phyloP scores from a whole-genome alignment of 495 filamentous ascomycete species.

The Podospora pseudocomata region DNA sequence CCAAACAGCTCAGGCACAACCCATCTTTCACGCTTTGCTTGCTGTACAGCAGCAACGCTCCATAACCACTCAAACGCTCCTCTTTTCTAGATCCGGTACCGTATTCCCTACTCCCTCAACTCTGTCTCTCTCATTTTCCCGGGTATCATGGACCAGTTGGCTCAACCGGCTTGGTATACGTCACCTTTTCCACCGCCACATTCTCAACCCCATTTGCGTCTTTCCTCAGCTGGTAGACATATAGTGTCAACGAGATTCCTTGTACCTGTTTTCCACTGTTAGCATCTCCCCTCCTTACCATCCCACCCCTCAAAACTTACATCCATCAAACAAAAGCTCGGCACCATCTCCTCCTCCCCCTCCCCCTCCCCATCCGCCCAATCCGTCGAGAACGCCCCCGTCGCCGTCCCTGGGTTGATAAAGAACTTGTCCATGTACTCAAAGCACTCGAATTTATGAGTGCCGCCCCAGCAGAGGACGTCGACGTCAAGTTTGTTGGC shows the following conservation, averaged over 20 bases:
- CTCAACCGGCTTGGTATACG: slow-evolving; percentile 80
- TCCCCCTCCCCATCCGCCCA: slow-evolving; percentile 67
- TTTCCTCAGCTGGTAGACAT: slow-evolving; percentile 94
- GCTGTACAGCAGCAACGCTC: not conserved
- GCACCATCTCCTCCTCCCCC: slow-evolving; percentile 74
- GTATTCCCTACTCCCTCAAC: slow-evolving; percentile 4
- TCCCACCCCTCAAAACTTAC: slow-evolving; percentile 55
- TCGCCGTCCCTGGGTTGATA: slow-evolving; percentile 94
- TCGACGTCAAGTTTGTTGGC: slow-evolving; percentile 96
- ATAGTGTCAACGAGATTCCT: slow-evolving; percentile 93
- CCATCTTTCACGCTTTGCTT: not conserved
- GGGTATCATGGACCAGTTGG: slow-evolving; percentile 41
- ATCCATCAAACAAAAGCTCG: slow-evolving; percentile 99
- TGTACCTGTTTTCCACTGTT: slow-evolving; percentile 63
- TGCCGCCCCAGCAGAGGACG: slow-evolving; percentile 95
- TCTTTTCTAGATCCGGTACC: slow-evolving; percentile 8
- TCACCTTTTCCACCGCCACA: slow-evolving; percentile 96
- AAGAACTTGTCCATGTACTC: slow-evolving; percentile 99
- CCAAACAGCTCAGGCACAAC: not conserved
- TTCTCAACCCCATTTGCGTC: slow-evolving; percentile 85
- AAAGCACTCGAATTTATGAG: slow-evolving; percentile 94
- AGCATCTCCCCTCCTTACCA: slow-evolving; percentile 15
- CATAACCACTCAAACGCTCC: not conserved
- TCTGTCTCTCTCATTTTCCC: not conserved
- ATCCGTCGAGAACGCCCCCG: slow-evolving; percentile 69